Evolutionary conservation across 2,329 filamentous ascomycete genomes (phyloP).

Genomic region (Claviceps pazoutovae): DNA sequence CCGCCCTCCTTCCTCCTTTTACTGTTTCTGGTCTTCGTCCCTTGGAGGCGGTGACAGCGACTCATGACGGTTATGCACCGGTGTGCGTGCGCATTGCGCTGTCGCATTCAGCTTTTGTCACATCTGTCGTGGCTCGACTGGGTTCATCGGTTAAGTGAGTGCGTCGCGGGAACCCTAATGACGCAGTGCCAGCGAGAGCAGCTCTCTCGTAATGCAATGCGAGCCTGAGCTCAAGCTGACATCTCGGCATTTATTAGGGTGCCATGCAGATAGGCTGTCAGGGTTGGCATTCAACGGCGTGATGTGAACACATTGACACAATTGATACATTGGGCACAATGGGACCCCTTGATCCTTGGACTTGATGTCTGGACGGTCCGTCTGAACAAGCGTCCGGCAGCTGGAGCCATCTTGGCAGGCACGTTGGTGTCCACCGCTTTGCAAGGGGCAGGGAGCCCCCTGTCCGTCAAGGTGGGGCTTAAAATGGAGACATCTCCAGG

Average conservation of each 20-base stretch:
- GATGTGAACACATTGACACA: background rate
- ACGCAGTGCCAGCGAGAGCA: too few relatives aligned
- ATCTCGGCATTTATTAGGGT: too few relatives aligned
- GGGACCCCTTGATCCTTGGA: background rate
- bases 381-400: background rate
- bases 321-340: background rate
- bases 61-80: background rate
- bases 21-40: background rate
- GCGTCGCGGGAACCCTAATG: too few relatives aligned
- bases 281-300: too few relatives aligned
- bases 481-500: background rate
- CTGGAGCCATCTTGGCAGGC: background rate
- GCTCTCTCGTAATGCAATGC: too few relatives aligned
- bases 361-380: background rate
- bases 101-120: background rate
- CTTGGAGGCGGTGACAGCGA: background rate
- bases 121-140: background rate
- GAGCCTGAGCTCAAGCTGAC: too few relatives aligned
- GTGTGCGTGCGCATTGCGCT: too few relatives aligned
- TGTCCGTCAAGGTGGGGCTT: background rate
- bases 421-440: background rate
- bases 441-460: background rate
- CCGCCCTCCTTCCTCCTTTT: background rate
- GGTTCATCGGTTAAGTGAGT: background rate
- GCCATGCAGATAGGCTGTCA: too few relatives aligned